Evolutionary conservation across 441 rosid genomes (phyloP).

Genomic region (Pelargonium cotyledonis): DNA sequence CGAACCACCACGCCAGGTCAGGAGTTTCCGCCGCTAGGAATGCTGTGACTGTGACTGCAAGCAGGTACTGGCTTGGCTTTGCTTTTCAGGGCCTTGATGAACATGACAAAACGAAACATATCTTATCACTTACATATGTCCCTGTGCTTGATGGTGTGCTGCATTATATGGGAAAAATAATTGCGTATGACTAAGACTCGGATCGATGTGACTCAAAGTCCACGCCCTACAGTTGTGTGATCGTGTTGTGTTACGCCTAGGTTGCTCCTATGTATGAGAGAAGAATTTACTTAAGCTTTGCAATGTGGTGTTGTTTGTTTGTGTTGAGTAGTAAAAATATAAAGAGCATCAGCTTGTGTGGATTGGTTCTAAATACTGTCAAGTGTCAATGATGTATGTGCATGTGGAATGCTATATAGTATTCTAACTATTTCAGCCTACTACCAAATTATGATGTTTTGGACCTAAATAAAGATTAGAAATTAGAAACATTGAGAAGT

Average conservation of each 20-base stretch:
- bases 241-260: no score
- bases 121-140: no score
- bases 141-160: background rate
- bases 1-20: slow-evolving; percentile 57
- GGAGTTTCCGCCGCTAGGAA: slow-evolving; percentile 84
- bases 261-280: no score
- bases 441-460: no score
- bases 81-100: no score
- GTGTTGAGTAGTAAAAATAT: background rate
- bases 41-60: background rate
- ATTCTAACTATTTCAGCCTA: no score
- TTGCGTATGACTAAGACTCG: background rate
- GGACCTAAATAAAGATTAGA: no score
- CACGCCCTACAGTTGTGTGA: slow-evolving; percentile 3
- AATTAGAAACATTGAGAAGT: no score
- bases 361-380: background rate
- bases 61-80: background rate
- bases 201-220: background rate
- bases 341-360: background rate
- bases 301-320: background rate
- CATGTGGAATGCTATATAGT: no score
- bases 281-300: background rate
- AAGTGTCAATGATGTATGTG: no score
- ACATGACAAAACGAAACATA: no score
- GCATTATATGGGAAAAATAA: background rate